Percentiles rank a stretch among this genome's conserved stretches.
Evolutionary conservation across 495 filamentous ascomycete genomes (phyloP).

Genomic region (Penicillium atrosanguineum): DNA sequence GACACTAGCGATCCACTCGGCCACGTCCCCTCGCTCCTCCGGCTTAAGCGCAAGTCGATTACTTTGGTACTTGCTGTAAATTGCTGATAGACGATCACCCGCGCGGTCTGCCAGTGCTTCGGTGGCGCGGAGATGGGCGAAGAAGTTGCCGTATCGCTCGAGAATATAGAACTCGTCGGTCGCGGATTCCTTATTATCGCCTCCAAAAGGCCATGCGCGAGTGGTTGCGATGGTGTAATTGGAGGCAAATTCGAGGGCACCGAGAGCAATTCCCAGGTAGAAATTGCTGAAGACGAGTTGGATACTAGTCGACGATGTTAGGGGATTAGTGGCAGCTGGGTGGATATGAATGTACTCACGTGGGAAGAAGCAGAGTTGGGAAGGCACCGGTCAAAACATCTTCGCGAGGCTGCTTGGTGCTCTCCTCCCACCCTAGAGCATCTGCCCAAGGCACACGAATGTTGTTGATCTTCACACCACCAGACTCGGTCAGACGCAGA

Average conservation of each 20-base stretch:
- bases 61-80: slow-evolving; percentile 37
- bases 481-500: slow-evolving; percentile 59
- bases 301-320: slow-evolving; percentile 29
- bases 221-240: slow-evolving; percentile 52
- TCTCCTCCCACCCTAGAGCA: slow-evolving; percentile 54
- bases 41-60: slow-evolving; percentile 41
- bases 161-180: slow-evolving; percentile 64
- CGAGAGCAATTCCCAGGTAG: slow-evolving; percentile 58
- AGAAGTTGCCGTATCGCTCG: slow-evolving; percentile 57
- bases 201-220: slow-evolving; percentile 58
- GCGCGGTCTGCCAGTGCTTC: slow-evolving; percentile 55
- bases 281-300: slow-evolving; percentile 63
- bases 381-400: slow-evolving; percentile 48
- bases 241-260: slow-evolving; percentile 46
- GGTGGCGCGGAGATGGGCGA: slow-evolving; percentile 55
- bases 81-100: slow-evolving; percentile 37
- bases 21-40: slow-evolving; percentile 51
- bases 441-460: slow-evolving; percentile 54
- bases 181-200: slow-evolving; percentile 49
- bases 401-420: slow-evolving; percentile 42
- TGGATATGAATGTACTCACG: slow-evolving; percentile 33
- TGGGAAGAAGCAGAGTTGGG: slow-evolving; percentile 52
- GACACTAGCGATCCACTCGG: slow-evolving; percentile 57
- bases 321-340: background rate
- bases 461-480: slow-evolving; percentile 54